phyloP scores from a whole-genome alignment of 129 eudicot species.

The Glebionis coronaria region DNA sequence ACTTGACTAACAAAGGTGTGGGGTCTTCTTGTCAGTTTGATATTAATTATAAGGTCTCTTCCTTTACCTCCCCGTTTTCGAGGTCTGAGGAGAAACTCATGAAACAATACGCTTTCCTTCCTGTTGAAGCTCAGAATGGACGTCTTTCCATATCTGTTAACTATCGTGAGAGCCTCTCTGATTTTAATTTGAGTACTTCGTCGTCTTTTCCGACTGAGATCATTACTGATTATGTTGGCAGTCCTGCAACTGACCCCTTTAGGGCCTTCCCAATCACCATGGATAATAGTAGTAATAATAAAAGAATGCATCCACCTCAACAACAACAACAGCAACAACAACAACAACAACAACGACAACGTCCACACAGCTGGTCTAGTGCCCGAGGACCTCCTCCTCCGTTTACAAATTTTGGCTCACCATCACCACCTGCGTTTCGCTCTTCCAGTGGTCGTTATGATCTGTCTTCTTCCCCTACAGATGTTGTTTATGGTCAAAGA shows the following conservation, averaged over 20 bases:
- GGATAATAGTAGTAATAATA: neutral
- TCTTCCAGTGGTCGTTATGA: slow-evolving; percentile 45
- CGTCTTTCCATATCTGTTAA: slow-evolving; percentile 70
- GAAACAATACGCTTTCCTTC: slow-evolving; percentile 69
- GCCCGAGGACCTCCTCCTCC: slow-evolving; percentile 44
- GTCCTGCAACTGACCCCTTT: slow-evolving; percentile 92
- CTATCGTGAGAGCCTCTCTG: slow-evolving; percentile 71
- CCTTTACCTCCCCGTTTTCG: slow-evolving; percentile 74
- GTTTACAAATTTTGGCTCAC: slow-evolving; percentile 40
- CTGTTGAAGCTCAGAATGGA: slow-evolving; percentile 85
- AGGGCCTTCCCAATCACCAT: slow-evolving; percentile 68
- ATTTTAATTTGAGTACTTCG: slow-evolving; percentile 63
- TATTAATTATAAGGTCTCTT: slow-evolving; percentile 71
- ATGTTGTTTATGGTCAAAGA: slow-evolving; percentile 45
- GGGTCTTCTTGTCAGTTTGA: slow-evolving; percentile 56
- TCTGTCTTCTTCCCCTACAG: slow-evolving; percentile 51
- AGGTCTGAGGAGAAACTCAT: slow-evolving; percentile 65
- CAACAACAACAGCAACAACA: slow-evolving; percentile 30
- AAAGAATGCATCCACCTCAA: slow-evolving; percentile 41
- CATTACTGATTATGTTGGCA: slow-evolving; percentile 89
- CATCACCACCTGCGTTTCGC: slow-evolving; percentile 47
- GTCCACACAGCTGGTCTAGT: slow-evolving; percentile 92
- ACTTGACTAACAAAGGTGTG: slow-evolving; percentile 41
- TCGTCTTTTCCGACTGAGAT: slow-evolving; percentile 79
- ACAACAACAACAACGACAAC: slow-evolving; percentile 44